These are phyloP conservation scores for Ophiostoma populinum DNA, from an alignment of 2,329 filamentous ascomycete species.

Conservation along the genomic window DNA sequence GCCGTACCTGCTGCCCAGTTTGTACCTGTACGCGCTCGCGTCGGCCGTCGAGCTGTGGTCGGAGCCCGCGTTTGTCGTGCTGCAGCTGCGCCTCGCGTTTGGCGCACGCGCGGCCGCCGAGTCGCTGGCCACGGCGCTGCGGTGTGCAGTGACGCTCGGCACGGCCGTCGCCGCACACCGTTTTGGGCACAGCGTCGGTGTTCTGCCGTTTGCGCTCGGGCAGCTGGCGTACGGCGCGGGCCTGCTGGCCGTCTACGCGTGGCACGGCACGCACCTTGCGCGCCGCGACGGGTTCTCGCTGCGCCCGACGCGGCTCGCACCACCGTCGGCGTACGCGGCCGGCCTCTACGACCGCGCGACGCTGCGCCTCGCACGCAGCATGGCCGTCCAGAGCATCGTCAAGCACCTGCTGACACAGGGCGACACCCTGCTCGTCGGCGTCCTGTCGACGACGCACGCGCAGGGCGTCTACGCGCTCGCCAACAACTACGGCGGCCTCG, in stretches of 20 bases:
- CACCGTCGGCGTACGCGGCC: slow-evolving; percentile 33
- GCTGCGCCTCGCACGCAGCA: slow-evolving; percentile 55
- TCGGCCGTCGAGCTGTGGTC: slow-evolving; percentile 58
- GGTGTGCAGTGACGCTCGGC: slow-evolving; percentile 59
- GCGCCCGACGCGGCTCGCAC: slow-evolving; percentile 26
- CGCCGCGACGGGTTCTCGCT: slow-evolving; percentile 50
- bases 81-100: slow-evolving; percentile 68
- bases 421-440: slow-evolving; percentile 73
- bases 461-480: slow-evolving; percentile 89
- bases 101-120: slow-evolving; percentile 69
- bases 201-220: slow-evolving; percentile 77
- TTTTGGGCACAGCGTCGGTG: slow-evolving; percentile 40
- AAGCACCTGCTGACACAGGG: slow-evolving; percentile 93
- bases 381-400: slow-evolving; percentile 74
- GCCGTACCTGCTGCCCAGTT: slow-evolving; percentile 40
- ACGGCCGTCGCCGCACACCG: slow-evolving; percentile 31
- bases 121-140: slow-evolving; percentile 59
- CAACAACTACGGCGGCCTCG: slow-evolving; percentile 81
- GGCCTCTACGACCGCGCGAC: slow-evolving; percentile 53
- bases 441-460: slow-evolving; percentile 57
- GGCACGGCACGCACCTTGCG: slow-evolving; percentile 41
- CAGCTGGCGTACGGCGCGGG: slow-evolving; percentile 60
- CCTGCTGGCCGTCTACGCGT: slow-evolving; percentile 53
- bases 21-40: slow-evolving; percentile 38
- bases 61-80: slow-evolving; percentile 78